Conservation (phyloP, 768 basidiomycete species). For the Lyophyllum semitale region DNA sequence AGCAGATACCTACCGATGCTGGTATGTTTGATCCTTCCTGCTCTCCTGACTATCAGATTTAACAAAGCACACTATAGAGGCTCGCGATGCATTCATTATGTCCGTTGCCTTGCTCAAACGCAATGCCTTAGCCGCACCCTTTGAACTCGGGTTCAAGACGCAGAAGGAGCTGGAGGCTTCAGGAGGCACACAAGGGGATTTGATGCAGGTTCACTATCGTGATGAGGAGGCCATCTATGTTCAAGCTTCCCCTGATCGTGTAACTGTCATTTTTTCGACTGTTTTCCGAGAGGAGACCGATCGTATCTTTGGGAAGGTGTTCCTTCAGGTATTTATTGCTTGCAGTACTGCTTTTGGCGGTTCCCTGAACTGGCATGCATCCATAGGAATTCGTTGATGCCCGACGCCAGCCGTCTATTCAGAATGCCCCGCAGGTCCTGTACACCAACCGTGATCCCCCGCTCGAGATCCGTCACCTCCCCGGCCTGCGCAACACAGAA, state of each 20-base stretch:
- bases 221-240: slow-evolving; percentile 98
- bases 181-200: slow-evolving; percentile 66
- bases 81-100: slow-evolving; percentile 75
- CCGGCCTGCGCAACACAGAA: slow-evolving; percentile 79
- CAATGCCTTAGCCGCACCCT: slow-evolving; percentile 92
- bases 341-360: neutral
- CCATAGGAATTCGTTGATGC: slow-evolving; percentile 97
- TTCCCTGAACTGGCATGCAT: slow-evolving; percentile 4
- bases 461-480: slow-evolving; percentile 89
- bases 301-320: slow-evolving; percentile 96
- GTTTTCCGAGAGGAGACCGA: slow-evolving; percentile 98
- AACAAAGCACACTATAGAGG: slow-evolving; percentile 49
- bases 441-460: slow-evolving; percentile 96
- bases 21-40: slow-evolving; percentile 48
- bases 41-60: slow-evolving; percentile 3
- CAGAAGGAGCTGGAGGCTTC: slow-evolving; percentile 85
- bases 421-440: slow-evolving; percentile 95
- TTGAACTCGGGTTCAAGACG: slow-evolving; percentile 82
- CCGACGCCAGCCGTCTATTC: slow-evolving; percentile 87
- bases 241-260: slow-evolving; percentile 90
- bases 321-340: slow-evolving; percentile 73
- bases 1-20: slow-evolving; percentile 76
- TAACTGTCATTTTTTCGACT: slow-evolving; percentile 97
- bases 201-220: slow-evolving; percentile 94
- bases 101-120: slow-evolving; percentile 87